These are phyloP conservation scores for Phlyctochytrium bullatum DNA, from an alignment of 192 early-diverging fungal genomes.

Conservation along the genomic window DNA sequence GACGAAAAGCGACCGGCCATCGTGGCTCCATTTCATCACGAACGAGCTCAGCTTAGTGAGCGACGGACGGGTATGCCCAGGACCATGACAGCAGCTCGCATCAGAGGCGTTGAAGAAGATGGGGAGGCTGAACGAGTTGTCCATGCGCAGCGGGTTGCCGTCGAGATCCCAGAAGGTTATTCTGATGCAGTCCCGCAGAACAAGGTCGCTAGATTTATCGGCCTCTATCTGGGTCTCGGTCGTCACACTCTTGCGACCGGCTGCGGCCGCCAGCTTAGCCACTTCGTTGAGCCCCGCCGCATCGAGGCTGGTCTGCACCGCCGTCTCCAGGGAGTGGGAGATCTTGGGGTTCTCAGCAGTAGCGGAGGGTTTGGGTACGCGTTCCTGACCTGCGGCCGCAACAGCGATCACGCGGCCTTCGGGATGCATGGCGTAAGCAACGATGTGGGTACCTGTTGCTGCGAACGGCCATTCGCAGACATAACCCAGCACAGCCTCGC, in stretches of 20 bases:
- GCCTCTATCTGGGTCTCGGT: not conserved
- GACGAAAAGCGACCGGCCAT: constrained; percentile 18
- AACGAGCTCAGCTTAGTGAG: constrained; percentile 10
- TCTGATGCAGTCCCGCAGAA: constrained; percentile 19
- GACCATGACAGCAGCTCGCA: constrained; percentile 1
- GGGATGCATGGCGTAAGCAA: constrained; percentile 27
- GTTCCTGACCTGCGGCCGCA: constrained; percentile 21
- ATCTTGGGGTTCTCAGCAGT: not conserved
- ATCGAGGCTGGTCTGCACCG: not conserved
- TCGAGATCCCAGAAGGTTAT: constrained; percentile 28
- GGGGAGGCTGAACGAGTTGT: constrained; percentile 18
- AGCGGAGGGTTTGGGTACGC: not conserved
- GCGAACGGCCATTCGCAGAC: constrained; percentile 25
- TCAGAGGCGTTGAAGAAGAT: constrained; percentile 24
- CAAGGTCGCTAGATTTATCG: constrained; percentile 14
- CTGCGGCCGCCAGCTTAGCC: not conserved
- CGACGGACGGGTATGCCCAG: not conserved
- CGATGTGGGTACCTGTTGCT: constrained; percentile 7
- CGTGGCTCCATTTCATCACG: constrained; percentile 15
- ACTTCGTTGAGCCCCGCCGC: not conserved
- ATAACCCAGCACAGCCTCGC: constrained; percentile 16
- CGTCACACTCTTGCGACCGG: not conserved
- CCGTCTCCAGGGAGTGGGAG: not conserved
- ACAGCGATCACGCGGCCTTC: constrained; percentile 18
- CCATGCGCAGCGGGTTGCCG: constrained; percentile 6